Evolutionary conservation across 192 early-diverging fungal species (phyloP).

Genomic region (Mortierella antarctica): DNA sequence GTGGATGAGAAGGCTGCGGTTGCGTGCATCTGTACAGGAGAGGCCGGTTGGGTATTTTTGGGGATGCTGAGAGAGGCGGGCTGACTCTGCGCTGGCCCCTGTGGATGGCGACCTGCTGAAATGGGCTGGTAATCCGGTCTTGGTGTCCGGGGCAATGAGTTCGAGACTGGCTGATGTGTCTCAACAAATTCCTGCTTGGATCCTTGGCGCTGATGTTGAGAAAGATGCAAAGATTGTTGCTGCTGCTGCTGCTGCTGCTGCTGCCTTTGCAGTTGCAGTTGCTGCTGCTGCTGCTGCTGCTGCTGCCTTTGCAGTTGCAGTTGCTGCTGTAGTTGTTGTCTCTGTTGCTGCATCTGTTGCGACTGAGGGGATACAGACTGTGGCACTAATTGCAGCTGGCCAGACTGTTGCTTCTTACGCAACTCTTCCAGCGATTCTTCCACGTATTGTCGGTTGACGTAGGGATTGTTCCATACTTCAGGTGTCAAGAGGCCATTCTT

Average conservation of each 20-base stretch:
- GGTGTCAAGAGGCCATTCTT: conserved; percentile 27
- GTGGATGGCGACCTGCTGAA: too few species aligned
- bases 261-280: background rate
- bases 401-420: background rate
- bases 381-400: background rate
- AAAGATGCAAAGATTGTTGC: conserved; percentile 1
- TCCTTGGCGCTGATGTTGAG: background rate
- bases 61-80: conserved; percentile 4
- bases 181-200: conserved; percentile 29
- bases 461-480: conserved; percentile 39
- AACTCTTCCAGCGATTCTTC: conserved; percentile 33
- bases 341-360: background rate
- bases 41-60: background rate
- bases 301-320: background rate
- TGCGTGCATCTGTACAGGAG: background rate
- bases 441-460: conserved; percentile 33
- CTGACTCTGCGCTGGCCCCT: background rate
- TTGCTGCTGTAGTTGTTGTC: conserved; percentile 6
- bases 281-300: conserved; percentile 1
- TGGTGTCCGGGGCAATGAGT: background rate
- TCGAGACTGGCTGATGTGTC: background rate
- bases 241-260: conserved; percentile 17
- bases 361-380: background rate
- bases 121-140: too few species aligned
- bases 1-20: background rate